Evolutionary conservation across 2,329 filamentous ascomycete genomes (phyloP), one percentile per base, ranked within the genome.

Genomic region (Phyllosticta ampelicida): DNA sequence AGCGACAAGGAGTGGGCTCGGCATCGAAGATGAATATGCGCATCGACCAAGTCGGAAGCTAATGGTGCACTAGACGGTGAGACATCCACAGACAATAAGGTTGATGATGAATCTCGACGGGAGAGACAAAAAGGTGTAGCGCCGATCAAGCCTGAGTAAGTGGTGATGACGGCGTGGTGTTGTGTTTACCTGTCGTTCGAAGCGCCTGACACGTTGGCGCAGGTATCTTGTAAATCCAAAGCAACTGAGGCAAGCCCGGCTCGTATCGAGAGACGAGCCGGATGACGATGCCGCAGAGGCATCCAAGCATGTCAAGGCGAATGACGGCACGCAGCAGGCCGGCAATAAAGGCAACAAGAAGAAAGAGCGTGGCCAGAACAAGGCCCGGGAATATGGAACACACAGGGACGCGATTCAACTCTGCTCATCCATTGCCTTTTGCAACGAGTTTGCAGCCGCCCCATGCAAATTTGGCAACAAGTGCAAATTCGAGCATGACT

Each of bases 401-500:
- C 94, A 89, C 49, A 81, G 83, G 61, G 92, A 97, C 68, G 81
- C 82, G 28, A 79, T 91, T 58, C 82, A 82, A 48, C 80, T 97
- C 9, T 97, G 92, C 74, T 83, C 84, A 65, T 90, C 85, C 56
- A 80, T 88, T 61, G 82, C 82, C 18, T 80, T 84, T 66, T 80
- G 77, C 61, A 78, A 87, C 44, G 92, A 97, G 69, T 95, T 96
- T 70, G 91, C 89, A 2, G 89, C 90, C 0, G 70, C 69, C 19
- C 75, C 84, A 23, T 97, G 94, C 72, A 80, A 77, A 53, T 95
- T 86, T 65, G 91, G 88, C 23, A 86, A 89, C 29, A 84, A 82
- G 61, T 99, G 94, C 77, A 89, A 84, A 63, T 83, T 86, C 63
- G 84, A 86, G 65, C 94, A 99, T 68, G 84, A 96, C 66, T 75